Evolutionary conservation across 2,329 filamentous ascomycete species (phyloP).

Genomic region (Calcarisporium arbuscula): DNA sequence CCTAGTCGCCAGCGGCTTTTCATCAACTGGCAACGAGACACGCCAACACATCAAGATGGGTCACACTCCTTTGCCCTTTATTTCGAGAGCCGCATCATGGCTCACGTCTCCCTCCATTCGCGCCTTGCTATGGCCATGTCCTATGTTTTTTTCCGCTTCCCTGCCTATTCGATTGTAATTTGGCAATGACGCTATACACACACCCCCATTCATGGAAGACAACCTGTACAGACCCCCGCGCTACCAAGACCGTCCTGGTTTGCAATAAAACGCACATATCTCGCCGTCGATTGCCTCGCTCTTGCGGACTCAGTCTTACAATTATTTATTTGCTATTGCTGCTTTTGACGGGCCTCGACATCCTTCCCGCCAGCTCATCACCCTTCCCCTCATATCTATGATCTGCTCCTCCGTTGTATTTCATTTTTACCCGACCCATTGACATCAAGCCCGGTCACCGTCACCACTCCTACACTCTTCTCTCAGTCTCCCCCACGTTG

Average conservation of each 20-base stretch:
- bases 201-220: no score
- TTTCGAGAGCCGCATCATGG: conserved; percentile 59
- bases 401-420: no score
- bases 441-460: no score
- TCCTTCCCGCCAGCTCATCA: no score
- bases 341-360: no score
- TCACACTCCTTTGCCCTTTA: conserved; percentile 58
- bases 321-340: conserved; percentile 4
- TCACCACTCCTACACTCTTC: no score
- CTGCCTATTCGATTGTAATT: no score
- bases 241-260: conserved; percentile 41
- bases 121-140: no score
- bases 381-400: no score
- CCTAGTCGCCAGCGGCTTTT: conserved; percentile 55
- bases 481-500: no score
- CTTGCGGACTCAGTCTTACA: conserved; percentile 7
- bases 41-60: conserved; percentile 88
- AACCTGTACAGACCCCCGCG: conserved; percentile 45
- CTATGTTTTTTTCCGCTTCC: conserved; percentile 27
- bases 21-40: conserved; percentile 74
- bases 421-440: no score
- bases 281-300: conserved; percentile 38
- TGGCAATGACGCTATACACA: no score
- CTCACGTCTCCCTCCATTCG: conserved; percentile 46
- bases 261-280: conserved; percentile 61